phyloP scores from a whole-genome alignment of 2,329 filamentous ascomycete species.

The Cladophialophora psammophila region DNA sequence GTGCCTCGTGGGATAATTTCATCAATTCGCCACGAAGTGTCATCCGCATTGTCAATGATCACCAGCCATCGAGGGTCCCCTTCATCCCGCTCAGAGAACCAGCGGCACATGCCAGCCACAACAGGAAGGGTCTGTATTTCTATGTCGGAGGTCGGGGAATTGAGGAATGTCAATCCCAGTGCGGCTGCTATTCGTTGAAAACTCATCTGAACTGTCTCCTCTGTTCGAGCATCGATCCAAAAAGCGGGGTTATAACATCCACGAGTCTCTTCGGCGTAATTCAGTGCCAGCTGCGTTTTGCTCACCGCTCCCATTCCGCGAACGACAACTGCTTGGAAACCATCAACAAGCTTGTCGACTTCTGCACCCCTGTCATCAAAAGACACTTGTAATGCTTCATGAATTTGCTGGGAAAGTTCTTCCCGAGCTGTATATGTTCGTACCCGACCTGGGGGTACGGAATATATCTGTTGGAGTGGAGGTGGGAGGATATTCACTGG shows the following conservation, averaged over 20 bases:
- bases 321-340: neutral
- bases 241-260: neutral
- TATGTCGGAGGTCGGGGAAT: neutral
- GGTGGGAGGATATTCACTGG: too few relatives aligned
- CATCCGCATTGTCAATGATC: neutral
- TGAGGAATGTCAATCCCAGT: neutral
- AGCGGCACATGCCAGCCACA: neutral
- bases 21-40: neutral
- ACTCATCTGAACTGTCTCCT: neutral
- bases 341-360: neutral
- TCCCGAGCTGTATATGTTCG: neutral
- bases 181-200: neutral
- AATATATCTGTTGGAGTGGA: neutral
- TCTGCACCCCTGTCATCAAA: neutral
- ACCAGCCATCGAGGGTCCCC: constrained; percentile 4
- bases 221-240: neutral
- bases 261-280: constrained; percentile 5
- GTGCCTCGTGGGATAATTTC: neutral
- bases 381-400: neutral
- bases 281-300: constrained; percentile 5
- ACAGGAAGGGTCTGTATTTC: neutral
- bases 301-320: neutral
- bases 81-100: constrained; percentile 2
- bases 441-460: neutral
- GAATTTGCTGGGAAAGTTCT: neutral